These are phyloP conservation scores for Globisporangium rhizosaccharum DNA, from an alignment of 352 stramenopile genomes.

Conservation along the genomic window DNA sequence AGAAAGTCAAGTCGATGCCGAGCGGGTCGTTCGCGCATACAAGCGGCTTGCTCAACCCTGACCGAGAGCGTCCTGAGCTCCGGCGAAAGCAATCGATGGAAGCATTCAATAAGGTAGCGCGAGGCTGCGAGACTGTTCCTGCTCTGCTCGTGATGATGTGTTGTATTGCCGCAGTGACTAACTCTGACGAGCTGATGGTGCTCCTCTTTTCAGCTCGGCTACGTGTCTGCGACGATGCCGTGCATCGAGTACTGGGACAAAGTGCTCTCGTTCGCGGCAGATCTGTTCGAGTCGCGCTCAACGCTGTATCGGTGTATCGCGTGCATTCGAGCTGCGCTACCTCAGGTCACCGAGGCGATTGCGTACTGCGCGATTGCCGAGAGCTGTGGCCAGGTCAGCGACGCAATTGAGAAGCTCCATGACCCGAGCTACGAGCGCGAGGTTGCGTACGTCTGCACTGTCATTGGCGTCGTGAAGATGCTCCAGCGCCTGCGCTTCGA, in stretches of 20 bases:
- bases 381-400: slow-evolving; percentile 33
- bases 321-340: slow-evolving; percentile 33
- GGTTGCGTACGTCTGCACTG: slow-evolving; percentile 45
- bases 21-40: slow-evolving; percentile 10
- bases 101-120: slow-evolving; percentile 35
- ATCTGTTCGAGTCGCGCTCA: slow-evolving; percentile 46
- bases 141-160: neutral
- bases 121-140: neutral
- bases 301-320: slow-evolving; percentile 35
- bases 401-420: slow-evolving; percentile 49
- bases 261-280: slow-evolving; percentile 27
- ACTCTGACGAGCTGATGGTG: neutral
- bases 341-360: slow-evolving; percentile 38
- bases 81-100: slow-evolving; percentile 64
- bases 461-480: slow-evolving; percentile 37
- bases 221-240: slow-evolving; percentile 38
- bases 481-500: slow-evolving; percentile 20
- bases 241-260: slow-evolving; percentile 62
- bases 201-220: slow-evolving; percentile 31
- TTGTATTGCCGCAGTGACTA: neutral
- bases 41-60: slow-evolving; percentile 43
- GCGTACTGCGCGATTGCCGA: slow-evolving; percentile 63
- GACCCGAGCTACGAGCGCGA: slow-evolving; percentile 51
- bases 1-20: slow-evolving; percentile 15
- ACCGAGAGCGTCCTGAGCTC: slow-evolving; percentile 39